Evolutionary conservation across 495 filamentous ascomycete genomes (phyloP).

Genomic region (Aspergillus avenaceus): DNA sequence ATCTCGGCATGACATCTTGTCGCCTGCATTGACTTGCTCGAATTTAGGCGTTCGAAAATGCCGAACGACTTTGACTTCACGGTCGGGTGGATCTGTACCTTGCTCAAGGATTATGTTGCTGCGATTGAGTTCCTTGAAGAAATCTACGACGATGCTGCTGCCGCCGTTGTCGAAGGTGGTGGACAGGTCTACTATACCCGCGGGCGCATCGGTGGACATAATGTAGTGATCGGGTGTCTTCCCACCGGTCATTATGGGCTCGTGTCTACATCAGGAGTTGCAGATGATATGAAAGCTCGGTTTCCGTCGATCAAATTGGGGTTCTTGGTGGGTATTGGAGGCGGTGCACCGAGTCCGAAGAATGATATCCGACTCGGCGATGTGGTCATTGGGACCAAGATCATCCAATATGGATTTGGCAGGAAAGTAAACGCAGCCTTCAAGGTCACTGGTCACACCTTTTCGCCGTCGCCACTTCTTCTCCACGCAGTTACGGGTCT

Average conservation of each 20-base stretch:
- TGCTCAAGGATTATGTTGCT: constrained; percentile 30
- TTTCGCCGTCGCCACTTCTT: background rate
- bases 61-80: background rate
- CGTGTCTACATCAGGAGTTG: constrained; percentile 19
- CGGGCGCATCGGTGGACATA: constrained; percentile 31
- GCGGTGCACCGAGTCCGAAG: constrained; percentile 29
- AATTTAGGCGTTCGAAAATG: no score
- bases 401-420: background rate
- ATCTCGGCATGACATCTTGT: no score
- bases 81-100: constrained; percentile 44
- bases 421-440: background rate
- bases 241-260: constrained; percentile 19
- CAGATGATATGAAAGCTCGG: constrained; percentile 19
- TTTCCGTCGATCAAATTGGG: constrained; percentile 21
- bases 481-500: background rate
- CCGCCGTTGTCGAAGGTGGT: no score
- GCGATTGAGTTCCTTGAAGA: constrained; percentile 34
- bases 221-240: constrained; percentile 36
- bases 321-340: constrained; percentile 44
- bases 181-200: constrained; percentile 29
- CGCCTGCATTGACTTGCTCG: no score
- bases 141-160: constrained; percentile 7
- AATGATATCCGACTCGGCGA: constrained; percentile 40
- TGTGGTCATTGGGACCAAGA: constrained; percentile 27
- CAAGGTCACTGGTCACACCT: background rate